Percentiles rank a stretch among this genome's conserved stretches.
phyloP scores from a whole-genome alignment of 495 filamentous ascomycete genomes.

The Parathielavia appendiculata region DNA sequence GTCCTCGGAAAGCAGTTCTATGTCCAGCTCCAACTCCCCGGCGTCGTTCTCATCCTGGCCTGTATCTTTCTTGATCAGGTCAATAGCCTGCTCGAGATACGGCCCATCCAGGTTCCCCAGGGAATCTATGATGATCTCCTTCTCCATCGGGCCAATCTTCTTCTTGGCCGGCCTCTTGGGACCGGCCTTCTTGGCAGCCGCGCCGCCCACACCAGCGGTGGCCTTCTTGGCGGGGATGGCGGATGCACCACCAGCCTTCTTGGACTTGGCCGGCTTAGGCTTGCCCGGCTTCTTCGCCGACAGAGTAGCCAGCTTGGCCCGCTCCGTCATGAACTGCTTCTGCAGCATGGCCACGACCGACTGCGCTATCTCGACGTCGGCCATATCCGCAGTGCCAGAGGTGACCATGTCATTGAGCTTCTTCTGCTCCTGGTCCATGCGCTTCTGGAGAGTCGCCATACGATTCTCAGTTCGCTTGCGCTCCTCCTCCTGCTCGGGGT shows the following conservation, averaged over 20 bases:
- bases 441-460: slow-evolving; percentile 26
- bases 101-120: slow-evolving; percentile 68
- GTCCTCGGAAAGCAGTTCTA: slow-evolving; percentile 71
- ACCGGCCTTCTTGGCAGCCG: slow-evolving; percentile 40
- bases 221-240: slow-evolving; percentile 30
- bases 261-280: slow-evolving; percentile 38
- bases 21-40: slow-evolving; percentile 86
- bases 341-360: slow-evolving; percentile 44
- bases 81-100: slow-evolving; percentile 72
- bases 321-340: slow-evolving; percentile 46
- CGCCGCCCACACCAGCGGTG: slow-evolving; percentile 26
- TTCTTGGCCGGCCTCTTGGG: slow-evolving; percentile 53
- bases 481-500: slow-evolving; percentile 31
- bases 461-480: slow-evolving; percentile 18
- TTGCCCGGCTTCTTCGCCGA: slow-evolving; percentile 36
- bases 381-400: slow-evolving; percentile 62
- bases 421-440: slow-evolving; percentile 51
- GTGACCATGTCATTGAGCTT: slow-evolving; percentile 63
- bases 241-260: slow-evolving; percentile 29
- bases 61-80: slow-evolving; percentile 84
- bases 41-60: slow-evolving; percentile 72
- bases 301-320: slow-evolving; percentile 38
- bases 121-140: slow-evolving; percentile 77
- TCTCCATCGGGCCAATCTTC: slow-evolving; percentile 64
- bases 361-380: slow-evolving; percentile 53